phyloP scores from a whole-genome alignment of 345 rosid species.

The Psidium guajava region DNA sequence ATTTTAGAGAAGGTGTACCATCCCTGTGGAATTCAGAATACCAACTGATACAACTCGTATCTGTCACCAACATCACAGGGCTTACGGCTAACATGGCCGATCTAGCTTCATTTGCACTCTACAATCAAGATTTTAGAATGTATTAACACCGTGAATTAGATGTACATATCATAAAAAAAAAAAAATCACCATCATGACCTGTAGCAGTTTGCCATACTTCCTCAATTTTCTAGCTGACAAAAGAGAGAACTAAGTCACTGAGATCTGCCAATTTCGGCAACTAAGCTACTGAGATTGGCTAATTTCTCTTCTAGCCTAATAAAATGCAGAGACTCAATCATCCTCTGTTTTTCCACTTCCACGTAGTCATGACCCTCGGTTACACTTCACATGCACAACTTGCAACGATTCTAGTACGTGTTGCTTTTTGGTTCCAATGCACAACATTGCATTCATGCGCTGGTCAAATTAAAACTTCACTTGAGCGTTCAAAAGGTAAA shows the following conservation, averaged over 20 bases:
- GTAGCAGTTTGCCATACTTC: background rate
- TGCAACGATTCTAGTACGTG: background rate
- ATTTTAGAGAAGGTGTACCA: constrained; percentile 45
- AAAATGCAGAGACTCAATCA: background rate
- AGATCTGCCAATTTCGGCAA: background rate
- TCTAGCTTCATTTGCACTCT: constrained; percentile 70
- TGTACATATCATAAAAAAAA: background rate
- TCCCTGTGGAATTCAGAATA: constrained; percentile 12
- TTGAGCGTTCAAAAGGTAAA: background rate
- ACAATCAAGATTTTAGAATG: background rate
- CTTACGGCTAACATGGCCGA: constrained; percentile 36
- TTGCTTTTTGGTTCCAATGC: background rate
- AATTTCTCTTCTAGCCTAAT: background rate
- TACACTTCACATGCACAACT: background rate
- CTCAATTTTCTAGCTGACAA: background rate
- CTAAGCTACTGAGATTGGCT: background rate
- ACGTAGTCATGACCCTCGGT: background rate
- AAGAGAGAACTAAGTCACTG: background rate
- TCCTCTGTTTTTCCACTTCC: background rate
- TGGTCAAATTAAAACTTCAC: background rate
- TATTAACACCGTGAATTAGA: background rate
- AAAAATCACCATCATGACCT: background rate
- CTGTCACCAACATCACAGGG: constrained; percentile 59
- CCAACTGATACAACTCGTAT: constrained; percentile 52
- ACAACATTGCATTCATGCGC: background rate